phyloP scores from a whole-genome alignment of 139 green algal genomes.

The Chlamydomonas sphaeroides region DNA sequence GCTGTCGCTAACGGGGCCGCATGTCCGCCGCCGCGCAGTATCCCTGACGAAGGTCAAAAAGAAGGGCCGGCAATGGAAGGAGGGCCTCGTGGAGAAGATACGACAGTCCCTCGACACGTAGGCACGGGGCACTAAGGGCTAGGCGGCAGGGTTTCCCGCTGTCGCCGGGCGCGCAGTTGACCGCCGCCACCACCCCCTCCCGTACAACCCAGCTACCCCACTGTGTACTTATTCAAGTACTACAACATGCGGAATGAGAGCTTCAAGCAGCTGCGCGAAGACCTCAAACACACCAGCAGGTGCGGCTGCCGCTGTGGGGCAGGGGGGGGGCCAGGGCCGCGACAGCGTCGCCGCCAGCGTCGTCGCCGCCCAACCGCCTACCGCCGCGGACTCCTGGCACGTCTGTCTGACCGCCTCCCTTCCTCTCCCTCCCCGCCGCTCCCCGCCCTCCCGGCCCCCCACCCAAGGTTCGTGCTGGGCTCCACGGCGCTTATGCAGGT shows the following conservation, averaged over 20 bases:
- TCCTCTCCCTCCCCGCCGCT: background rate
- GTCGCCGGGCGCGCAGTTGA: too few relatives aligned
- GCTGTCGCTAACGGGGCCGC: too few relatives aligned
- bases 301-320: too few relatives aligned
- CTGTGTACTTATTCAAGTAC: slow-evolving; percentile 88
- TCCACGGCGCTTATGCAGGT: slow-evolving; percentile 90
- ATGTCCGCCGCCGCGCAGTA: slow-evolving; percentile 49
- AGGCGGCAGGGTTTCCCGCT: background rate
- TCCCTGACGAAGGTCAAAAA: slow-evolving; percentile 93
- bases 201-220: slow-evolving; percentile 65
- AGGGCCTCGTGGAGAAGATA: slow-evolving; percentile 81
- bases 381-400: background rate
- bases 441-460: background rate
- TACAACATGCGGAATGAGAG: slow-evolving; percentile 94
- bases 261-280: slow-evolving; percentile 93
- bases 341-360: background rate
- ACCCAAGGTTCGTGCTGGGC: slow-evolving; percentile 90
- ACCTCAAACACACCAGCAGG: slow-evolving; percentile 79
- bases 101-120: slow-evolving; percentile 82
- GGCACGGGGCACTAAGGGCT: too few relatives aligned
- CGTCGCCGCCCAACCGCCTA: background rate
- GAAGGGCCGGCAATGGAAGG: slow-evolving; percentile 94
- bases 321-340: too few relatives aligned
- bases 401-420: background rate
- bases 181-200: background rate